These are phyloP conservation scores for Podila clonocystis DNA, from an alignment of 192 early-diverging fungal species.

Conservation along the genomic window DNA sequence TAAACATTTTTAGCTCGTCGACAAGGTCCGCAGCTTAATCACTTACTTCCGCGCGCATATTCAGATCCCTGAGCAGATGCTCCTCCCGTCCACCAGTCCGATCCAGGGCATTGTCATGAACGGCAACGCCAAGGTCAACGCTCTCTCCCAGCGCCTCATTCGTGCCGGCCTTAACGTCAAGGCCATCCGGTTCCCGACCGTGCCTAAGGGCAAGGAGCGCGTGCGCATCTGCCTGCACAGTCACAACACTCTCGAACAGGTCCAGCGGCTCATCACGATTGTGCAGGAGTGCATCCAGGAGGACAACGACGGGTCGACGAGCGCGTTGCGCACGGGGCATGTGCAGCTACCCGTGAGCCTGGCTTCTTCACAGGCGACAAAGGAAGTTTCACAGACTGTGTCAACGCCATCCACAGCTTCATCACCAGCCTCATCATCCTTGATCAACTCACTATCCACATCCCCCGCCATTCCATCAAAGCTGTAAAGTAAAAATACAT, in stretches of 20 bases:
- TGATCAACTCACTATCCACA: conserved; percentile 2
- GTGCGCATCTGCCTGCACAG: conserved; percentile 88
- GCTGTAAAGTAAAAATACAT: conserved; percentile 16
- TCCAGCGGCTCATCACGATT: conserved; percentile 49
- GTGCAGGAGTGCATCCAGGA: conserved; percentile 19
- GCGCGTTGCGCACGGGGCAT: too few relatives aligned
- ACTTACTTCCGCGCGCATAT: conserved; percentile 61
- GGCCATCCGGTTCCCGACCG: conserved; percentile 83
- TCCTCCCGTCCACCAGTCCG: conserved; percentile 74
- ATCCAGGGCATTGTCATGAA: conserved; percentile 84
- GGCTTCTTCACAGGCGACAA: too few relatives aligned
- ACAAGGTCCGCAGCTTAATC: conserved; percentile 55
- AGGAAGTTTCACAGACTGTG: too few relatives aligned
- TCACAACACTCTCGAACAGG: conserved; percentile 74
- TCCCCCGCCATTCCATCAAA: conserved; percentile 10
- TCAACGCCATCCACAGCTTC: neutral
- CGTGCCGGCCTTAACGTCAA: conserved; percentile 72
- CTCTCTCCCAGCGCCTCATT: conserved; percentile 49
- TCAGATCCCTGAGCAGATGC: conserved; percentile 52
- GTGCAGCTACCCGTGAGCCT: too few relatives aligned
- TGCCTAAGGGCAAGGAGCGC: conserved; percentile 79
- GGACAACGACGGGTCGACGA: too few relatives aligned
- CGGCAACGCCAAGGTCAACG: conserved; percentile 55
- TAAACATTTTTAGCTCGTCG: too few relatives aligned
- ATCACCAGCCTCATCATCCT: neutral